Evolutionary conservation across 2,329 filamentous ascomycete species (phyloP), one percentile per base, ranked within the genome.

Genomic region (Tympanopsis confertula): DNA sequence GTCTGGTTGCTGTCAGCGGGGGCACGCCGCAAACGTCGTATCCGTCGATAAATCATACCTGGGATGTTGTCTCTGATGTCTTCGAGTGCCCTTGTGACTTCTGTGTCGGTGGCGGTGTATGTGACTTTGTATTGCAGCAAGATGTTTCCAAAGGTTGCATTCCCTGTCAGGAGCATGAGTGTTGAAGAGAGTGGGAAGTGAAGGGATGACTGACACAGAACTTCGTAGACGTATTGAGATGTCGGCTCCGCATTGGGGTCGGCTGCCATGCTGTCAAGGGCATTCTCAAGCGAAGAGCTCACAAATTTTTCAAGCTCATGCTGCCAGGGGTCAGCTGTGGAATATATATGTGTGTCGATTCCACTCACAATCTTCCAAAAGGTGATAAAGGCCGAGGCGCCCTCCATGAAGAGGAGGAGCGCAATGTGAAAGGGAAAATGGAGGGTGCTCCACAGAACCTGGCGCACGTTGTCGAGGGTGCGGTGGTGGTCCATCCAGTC

Each of bases 341-440:
- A 47, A 1, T 41, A 45, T 5, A 35, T 35, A 2, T 39, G 40
- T 5, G 37, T 39, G 4, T 36, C 39, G 10, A 46, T 36, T 10
- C 42, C 44, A 36, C 51, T 47, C 12, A 40, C n/a, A 14, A 52
- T 44, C 42, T 65, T 65, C 18, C 54, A 55, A 57, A 60, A 66
- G 37, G 63, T 56, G 38, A 68, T 55, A 35, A 79, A 68, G 44
- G 80, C 74, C 5, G 73, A 74, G 28, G 67, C 62, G 13, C 73
- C 77, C 47, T 80, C 75, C 33, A 78, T 68, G n/a, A 79, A 66
- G 5, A 82, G 65, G 13, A 78, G 68, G 20, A 82, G 66, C 4
- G 70, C 59, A 2, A 80, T 63, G 44, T 82, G 75, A 46, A 81
- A 73, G 1, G 76, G 76, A 41, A 79, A 72, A 54, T 81, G 77